phyloP scores from a whole-genome alignment of 495 filamentous ascomycete genomes.

The Penicillium waksmanii region DNA sequence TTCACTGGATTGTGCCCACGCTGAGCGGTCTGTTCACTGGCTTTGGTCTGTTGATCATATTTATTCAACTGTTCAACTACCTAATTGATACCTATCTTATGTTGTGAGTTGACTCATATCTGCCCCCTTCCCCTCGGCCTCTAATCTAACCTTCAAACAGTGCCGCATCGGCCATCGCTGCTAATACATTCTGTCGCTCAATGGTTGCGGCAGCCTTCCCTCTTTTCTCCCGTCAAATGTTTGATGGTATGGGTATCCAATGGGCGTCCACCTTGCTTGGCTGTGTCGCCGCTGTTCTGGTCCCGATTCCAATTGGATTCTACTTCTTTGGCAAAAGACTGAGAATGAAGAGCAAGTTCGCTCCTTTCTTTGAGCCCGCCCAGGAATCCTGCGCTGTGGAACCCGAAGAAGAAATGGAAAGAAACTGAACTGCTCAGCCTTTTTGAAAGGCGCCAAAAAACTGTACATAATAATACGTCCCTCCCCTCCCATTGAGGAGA shows the following conservation, averaged over 20 bases:
- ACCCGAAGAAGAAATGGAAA: slow-evolving; percentile 20
- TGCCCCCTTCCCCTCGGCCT: background rate
- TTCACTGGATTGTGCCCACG: slow-evolving; percentile 87
- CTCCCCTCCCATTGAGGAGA: background rate
- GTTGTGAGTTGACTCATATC: slow-evolving; percentile 59
- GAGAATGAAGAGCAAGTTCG: slow-evolving; percentile 42
- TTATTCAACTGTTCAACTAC: slow-evolving; percentile 85
- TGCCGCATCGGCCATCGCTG: slow-evolving; percentile 85
- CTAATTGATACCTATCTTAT: slow-evolving; percentile 88
- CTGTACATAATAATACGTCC: slow-evolving; percentile 8
- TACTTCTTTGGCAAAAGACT: slow-evolving; percentile 43
- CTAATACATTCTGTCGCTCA: slow-evolving; percentile 83
- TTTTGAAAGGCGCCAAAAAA: background rate
- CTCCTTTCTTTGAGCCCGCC: slow-evolving; percentile 57
- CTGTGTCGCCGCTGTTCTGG: slow-evolving; percentile 65
- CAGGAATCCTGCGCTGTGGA: slow-evolving; percentile 23
- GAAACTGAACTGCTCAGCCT: slow-evolving; percentile 3
- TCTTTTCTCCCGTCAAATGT: slow-evolving; percentile 81
- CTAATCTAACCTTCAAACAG: slow-evolving; percentile 28
- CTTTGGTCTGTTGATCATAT: slow-evolving; percentile 75
- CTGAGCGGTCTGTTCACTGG: slow-evolving; percentile 68
- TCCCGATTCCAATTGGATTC: slow-evolving; percentile 67
- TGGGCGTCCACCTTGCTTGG: slow-evolving; percentile 80
- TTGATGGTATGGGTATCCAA: slow-evolving; percentile 72
- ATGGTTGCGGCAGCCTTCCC: slow-evolving; percentile 77